A percentile compares a stretch with the other conserved stretches of the same genome.
Conservation (phyloP, 495 filamentous ascomycete species). For the Evansstolkia leycettana region DNA sequence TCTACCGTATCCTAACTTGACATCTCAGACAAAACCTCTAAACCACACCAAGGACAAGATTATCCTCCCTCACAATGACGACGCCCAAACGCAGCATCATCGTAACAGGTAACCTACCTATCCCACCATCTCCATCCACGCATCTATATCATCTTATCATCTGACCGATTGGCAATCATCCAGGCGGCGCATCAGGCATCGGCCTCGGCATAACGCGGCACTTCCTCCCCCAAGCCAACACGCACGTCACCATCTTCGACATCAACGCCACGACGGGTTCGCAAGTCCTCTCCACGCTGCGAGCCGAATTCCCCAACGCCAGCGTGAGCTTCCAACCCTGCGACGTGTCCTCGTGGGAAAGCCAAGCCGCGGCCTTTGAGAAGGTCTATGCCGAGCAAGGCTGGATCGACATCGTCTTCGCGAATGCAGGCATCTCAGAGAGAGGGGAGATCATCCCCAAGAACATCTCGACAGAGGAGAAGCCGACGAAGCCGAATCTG, state of each 20-base stretch:
- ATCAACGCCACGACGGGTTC: constrained; percentile 24
- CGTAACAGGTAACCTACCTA: constrained; percentile 12
- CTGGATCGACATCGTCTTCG: constrained; percentile 38
- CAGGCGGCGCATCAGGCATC: constrained; percentile 43
- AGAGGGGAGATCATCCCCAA: constrained; percentile 20
- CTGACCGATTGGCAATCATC: constrained; percentile 2
- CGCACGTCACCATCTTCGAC: constrained; percentile 39
- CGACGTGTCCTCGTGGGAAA: constrained; percentile 37
- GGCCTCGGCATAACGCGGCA: constrained; percentile 36
- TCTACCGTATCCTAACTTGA: neutral
- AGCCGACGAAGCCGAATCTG: constrained; percentile 26
- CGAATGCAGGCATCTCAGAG: constrained; percentile 44
- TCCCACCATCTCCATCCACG: too few relatives aligned
- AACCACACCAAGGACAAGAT: neutral
- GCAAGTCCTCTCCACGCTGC: constrained; percentile 16
- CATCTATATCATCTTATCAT: too few relatives aligned
- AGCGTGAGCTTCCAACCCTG: constrained; percentile 29
- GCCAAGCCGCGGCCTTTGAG: constrained; percentile 30
- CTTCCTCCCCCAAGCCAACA: constrained; percentile 28
- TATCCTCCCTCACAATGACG: constrained; percentile 4
- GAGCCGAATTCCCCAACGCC: constrained; percentile 20
- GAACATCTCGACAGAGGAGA: constrained; percentile 4
- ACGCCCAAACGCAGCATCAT: constrained; percentile 11
- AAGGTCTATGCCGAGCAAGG: constrained; percentile 24
- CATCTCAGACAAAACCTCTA: too few relatives aligned